Evolutionary conservation across 768 basidiomycete species (phyloP).

Genomic region (Dendrothele bispora): DNA sequence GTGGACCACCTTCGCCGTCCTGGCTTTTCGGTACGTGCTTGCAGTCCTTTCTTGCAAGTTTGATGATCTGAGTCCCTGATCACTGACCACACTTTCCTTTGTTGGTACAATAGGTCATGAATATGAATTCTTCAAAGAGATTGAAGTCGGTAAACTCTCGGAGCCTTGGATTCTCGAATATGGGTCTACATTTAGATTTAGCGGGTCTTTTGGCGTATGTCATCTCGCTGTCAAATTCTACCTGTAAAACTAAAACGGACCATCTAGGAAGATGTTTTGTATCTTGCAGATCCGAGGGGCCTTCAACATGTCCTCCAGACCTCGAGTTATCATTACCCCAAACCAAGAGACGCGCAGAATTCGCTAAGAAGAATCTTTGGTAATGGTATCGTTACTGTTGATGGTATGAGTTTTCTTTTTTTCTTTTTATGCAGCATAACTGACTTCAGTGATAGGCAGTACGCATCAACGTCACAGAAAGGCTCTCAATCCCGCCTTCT

Average conservation of each 20-base stretch:
- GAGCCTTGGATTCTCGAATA: constrained; percentile 1
- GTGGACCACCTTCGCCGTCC: too few relatives aligned
- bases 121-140: constrained; percentile 1
- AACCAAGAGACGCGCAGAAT: constrained; percentile 18
- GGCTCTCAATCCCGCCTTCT: constrained; percentile 34
- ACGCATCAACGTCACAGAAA: constrained; percentile 30
- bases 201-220: not conserved
- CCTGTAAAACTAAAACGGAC: not conserved
- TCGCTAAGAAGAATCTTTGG: constrained; percentile 17
- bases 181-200: not conserved
- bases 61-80: too few relatives aligned
- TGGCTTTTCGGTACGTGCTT: too few relatives aligned
- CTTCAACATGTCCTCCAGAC: too few relatives aligned
- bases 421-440: not conserved
- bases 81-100: too few relatives aligned
- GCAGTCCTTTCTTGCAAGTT: too few relatives aligned
- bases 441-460: constrained; percentile 6
- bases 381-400: constrained; percentile 23
- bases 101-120: too few relatives aligned
- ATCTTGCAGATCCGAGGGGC: constrained; percentile 2
- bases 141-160: not conserved
- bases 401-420: constrained; percentile 17
- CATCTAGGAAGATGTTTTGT: constrained; percentile 5
- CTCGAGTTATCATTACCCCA: constrained; percentile 23
- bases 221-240: not conserved